Base-by-base conservation (phyloP, 768 basidiomycete genomes). In the Xerocomellus dryophilus region DNA sequence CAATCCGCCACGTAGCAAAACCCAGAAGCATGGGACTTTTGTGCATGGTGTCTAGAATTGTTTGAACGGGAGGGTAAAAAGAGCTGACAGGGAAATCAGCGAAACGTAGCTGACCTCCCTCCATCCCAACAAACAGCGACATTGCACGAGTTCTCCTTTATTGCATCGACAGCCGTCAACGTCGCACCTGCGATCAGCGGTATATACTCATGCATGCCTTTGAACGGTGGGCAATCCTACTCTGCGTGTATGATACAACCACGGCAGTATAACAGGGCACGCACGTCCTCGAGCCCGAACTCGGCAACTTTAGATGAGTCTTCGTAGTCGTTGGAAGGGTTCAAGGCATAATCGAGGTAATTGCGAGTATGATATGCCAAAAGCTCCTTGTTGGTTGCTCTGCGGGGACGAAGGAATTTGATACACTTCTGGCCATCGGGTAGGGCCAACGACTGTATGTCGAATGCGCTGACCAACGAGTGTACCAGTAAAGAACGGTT, bases 1-100 rank as follows among this genome's bases (percentile, higher is more conserved):
- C 88, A 85, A 66, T 98, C 95, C 2, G 92, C 89, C 20, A 98
- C 88, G 66, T 97, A 98, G 74, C 95, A 98, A 71, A 90, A 98
- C 0, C 95, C 95, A 4, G 89, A 83, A 1, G 93, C 93, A 40
- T 75, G 77, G 0, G 81, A 78, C 66, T 90, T 87, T 47, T 84
- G 81, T 0, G 90, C 90, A 62, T 97, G 95, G 62, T 96, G 95
- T 62, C 93, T 85, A 47, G 29, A 25, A 25, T 25, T 25, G 23
- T 25, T 25, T 25, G 23, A 25, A 25, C 18, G 4, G 21, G 14
- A 11, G 14, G 31, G 15, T 54, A 41, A 60, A 52, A 46, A 31
- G 5, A 31, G 21, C 34, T 8, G 15, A 18, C 18, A 5, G 27
- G 34, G 20, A 40, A 39, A 40, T 38, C 9, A 29, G 35, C 25